Conservation (phyloP, 2,329 filamentous ascomycete species). For the Microsporum audouinii region DNA sequence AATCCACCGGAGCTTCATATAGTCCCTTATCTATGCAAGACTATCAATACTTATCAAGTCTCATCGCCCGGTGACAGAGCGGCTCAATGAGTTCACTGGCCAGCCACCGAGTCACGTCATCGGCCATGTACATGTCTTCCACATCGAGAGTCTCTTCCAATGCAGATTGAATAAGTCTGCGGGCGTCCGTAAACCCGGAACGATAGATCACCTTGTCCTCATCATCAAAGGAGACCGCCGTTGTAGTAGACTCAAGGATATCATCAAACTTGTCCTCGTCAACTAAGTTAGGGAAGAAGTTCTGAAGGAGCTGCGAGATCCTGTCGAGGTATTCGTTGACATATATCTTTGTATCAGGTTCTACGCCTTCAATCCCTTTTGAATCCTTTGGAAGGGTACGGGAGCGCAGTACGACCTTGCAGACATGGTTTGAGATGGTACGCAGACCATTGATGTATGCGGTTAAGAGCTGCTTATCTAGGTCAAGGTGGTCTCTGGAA, state of each 20-base stretch:
- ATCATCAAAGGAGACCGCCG: slow-evolving; percentile 12
- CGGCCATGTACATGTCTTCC: slow-evolving; percentile 22
- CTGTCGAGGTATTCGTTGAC: slow-evolving; percentile 26
- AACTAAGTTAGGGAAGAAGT: slow-evolving; percentile 32
- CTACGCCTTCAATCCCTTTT: not conserved
- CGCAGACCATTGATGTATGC: slow-evolving; percentile 36
- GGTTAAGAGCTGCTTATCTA: slow-evolving; percentile 30
- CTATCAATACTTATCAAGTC: not conserved
- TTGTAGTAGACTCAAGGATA: slow-evolving; percentile 19
- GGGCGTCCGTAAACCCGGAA: slow-evolving; percentile 13
- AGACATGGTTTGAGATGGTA: slow-evolving; percentile 23
- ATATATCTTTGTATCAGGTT: slow-evolving; percentile 5
- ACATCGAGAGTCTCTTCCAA: slow-evolving; percentile 25
- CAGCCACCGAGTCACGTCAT: slow-evolving; percentile 32
- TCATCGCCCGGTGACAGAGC: slow-evolving; percentile 7
- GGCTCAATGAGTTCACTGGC: slow-evolving; percentile 22
- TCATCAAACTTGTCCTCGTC: slow-evolving; percentile 27
- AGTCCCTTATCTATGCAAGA: not conserved
- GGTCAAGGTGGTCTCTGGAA: slow-evolving; percentile 27
- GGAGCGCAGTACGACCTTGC: slow-evolving; percentile 24
- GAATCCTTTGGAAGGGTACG: slow-evolving; percentile 14
- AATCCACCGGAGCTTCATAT: not conserved
- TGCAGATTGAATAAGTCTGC: slow-evolving; percentile 26
- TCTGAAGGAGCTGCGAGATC: slow-evolving; percentile 29
- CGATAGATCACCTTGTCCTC: slow-evolving; percentile 10